phyloP scores from a whole-genome alignment of 495 filamentous ascomycete species.

The Elasticomyces elasticus region DNA sequence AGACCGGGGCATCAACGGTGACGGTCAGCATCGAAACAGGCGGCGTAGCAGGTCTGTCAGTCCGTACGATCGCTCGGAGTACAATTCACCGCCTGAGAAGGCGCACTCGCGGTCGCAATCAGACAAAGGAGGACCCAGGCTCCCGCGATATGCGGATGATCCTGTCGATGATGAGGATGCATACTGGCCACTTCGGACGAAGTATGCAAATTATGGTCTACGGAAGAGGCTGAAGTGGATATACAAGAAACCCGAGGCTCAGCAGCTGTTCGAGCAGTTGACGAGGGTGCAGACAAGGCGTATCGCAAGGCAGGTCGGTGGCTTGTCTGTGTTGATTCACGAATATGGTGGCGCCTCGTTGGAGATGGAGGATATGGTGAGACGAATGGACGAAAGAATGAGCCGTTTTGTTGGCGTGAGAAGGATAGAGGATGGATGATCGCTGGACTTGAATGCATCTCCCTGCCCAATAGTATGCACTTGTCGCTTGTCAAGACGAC shows the following conservation, averaged over 20 bases:
- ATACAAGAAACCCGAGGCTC: conserved; percentile 18
- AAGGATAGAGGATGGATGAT: conserved; percentile 19
- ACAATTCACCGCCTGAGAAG: conserved; percentile 13
- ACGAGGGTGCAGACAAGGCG: conserved; percentile 21
- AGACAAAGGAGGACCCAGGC: neutral
- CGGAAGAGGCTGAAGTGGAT: conserved; percentile 22
- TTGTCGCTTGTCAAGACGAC: neutral
- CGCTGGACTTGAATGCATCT: neutral
- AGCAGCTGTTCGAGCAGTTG: conserved; percentile 19
- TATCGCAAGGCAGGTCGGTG: conserved; percentile 25
- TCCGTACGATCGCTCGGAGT: conserved; percentile 8
- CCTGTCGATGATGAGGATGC: conserved; percentile 13
- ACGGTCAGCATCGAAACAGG: conserved; percentile 1
- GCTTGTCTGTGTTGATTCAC: conserved; percentile 11
- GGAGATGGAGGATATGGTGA: conserved; percentile 13
- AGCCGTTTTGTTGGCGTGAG: conserved; percentile 19
- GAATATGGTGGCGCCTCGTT: conserved; percentile 6
- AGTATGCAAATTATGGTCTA: conserved; percentile 18
- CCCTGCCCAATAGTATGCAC: neutral
- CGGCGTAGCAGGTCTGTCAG: conserved; percentile 1
- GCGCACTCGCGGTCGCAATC: neutral
- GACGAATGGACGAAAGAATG: conserved; percentile 19
- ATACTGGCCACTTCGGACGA: conserved; percentile 15
- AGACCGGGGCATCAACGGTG: conserved; percentile 11
- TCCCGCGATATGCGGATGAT: conserved; percentile 8